These are phyloP conservation scores for Hymenoscyphus occultus DNA, from an alignment of 2,329 filamentous ascomycete species.

Conservation along the genomic window DNA sequence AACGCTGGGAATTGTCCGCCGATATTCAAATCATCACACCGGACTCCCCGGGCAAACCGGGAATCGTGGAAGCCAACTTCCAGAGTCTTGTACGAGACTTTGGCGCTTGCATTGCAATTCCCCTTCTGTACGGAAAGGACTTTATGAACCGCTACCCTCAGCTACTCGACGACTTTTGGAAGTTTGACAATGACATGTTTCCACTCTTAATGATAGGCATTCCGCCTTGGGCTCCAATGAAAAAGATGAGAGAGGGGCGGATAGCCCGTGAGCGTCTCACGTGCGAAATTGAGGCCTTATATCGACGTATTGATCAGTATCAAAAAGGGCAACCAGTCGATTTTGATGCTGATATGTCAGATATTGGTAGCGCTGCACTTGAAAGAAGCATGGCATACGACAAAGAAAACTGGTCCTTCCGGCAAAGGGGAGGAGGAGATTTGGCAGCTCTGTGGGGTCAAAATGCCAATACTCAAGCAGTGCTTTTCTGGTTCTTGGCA, in stretches of 20 bases:
- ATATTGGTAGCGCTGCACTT: too few relatives aligned
- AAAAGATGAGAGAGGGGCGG: background rate
- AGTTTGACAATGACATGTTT: background rate
- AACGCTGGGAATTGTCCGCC: background rate
- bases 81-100: too few relatives aligned
- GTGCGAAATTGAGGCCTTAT: background rate
- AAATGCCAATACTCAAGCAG: too few relatives aligned
- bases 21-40: background rate
- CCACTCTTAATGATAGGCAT: background rate
- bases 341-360: background rate
- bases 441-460: too few relatives aligned
- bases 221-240: background rate
- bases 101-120: too few relatives aligned
- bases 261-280: background rate
- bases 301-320: background rate
- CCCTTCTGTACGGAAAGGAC: background rate
- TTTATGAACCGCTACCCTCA: background rate
- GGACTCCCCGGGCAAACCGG: background rate
- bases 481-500: too few relatives aligned
- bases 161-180: background rate
- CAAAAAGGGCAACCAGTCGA: background rate
- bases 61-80: too few relatives aligned
- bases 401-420: too few relatives aligned
- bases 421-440: too few relatives aligned
- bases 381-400: too few relatives aligned